Evolutionary conservation across 2,329 filamentous ascomycete species (phyloP), one percentile per base, ranked within the genome.

Genomic region (Ceratocystis huliohia): DNA sequence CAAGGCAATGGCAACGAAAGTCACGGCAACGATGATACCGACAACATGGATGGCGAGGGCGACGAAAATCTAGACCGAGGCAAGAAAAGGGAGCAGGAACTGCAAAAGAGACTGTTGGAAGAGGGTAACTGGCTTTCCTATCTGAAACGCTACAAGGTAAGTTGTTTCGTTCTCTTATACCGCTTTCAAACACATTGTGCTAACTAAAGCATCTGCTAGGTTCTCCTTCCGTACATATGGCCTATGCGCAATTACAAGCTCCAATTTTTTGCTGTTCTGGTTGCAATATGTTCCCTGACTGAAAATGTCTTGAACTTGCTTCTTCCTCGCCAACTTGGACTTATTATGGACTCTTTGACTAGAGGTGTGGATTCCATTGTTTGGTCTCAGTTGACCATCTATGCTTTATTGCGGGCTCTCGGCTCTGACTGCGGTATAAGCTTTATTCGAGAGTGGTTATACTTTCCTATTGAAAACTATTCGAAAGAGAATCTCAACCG

Each of bases 221-320:
- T 93, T 45, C 87, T 96, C 73, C 78, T 92, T 33, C 89, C 89
- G 0, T 89, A 91, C 72, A 78, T 96, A 22, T 92, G 88, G 84
- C 91, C 91, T 0, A 81, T 84, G 64, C 81, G 85, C 53, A 83
- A 88, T 71, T 81, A 79, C 65, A 74, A 76, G 15, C 80, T 94
- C 20, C 89, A 94, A 73, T 73, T 88, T 20, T 85, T 86, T 65
- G 82, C 88, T 22, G 76, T 82, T 10, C 78, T 88, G 3, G 86
- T 94, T 57, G 81, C 82, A 0, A 56, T 88, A 1, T 88, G 88
- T 70, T 78, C 94, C 25, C 74, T 91, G n/a, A 77, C 80, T 64
- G 83, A 86, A 66, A 90, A 92, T 69, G 83, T 83, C 4, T 78
- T 95, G 63, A 89, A 91, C 70, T 78, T 96, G 15, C 76, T 95